phyloP scores from a whole-genome alignment of 129 eudicot genomes.

The Flaveria trinervia region DNA sequence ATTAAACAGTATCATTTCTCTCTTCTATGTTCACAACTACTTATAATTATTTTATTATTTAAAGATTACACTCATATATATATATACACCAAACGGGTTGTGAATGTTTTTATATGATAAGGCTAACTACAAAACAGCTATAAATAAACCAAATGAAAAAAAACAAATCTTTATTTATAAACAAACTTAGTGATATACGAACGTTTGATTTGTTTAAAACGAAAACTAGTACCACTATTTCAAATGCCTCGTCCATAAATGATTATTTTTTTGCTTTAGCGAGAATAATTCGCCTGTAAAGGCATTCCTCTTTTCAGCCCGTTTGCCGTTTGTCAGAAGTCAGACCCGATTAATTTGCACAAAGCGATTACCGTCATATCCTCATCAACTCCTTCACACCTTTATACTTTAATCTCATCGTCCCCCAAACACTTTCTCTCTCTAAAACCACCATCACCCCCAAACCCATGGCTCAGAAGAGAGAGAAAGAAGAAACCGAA shows the following conservation, averaged over 20 bases:
- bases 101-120: no score
- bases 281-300: conserved; percentile 11
- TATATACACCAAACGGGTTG: no score
- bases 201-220: no score
- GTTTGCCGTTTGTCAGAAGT: conserved; percentile 20
- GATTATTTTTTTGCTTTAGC: conserved; percentile 28
- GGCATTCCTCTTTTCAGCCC: conserved; percentile 22
- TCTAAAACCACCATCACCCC: conserved; percentile 14
- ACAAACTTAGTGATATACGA: no score
- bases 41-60: no score
- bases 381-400: conserved; percentile 14
- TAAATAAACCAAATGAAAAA: no score
- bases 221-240: no score
- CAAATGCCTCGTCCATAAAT: neutral
- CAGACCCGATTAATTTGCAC: conserved; percentile 18
- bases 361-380: conserved; percentile 19
- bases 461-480: conserved; percentile 61
- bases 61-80: no score
- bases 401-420: conserved; percentile 29
- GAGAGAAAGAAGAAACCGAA: conserved; percentile 72
- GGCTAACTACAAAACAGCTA: no score
- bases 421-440: conserved; percentile 21
- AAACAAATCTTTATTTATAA: no score
- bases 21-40: no score
- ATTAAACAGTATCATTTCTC: no score